A percentile compares a stretch with the other conserved stretches of the same genome.
Evolutionary conservation across 108 stramenopile species (phyloP).

Genomic region (Cyclotella atomus): DNA sequence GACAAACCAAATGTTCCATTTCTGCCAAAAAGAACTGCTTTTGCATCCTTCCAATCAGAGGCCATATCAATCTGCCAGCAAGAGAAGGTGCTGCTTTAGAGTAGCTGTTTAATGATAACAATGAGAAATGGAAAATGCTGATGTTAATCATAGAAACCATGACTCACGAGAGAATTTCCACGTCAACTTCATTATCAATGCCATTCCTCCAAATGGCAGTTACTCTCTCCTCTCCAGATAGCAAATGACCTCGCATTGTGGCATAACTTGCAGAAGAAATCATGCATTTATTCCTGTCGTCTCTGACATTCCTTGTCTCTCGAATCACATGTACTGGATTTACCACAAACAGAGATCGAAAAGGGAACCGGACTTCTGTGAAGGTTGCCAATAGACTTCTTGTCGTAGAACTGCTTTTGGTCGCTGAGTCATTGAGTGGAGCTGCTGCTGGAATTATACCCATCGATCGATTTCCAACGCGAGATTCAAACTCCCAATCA

Average conservation of each 20-base stretch:
- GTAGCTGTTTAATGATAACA: constrained; percentile 1
- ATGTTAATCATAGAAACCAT: not conserved
- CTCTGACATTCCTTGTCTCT: constrained; percentile 27
- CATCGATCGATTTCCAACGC: constrained; percentile 19
- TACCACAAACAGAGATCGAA: constrained; percentile 34
- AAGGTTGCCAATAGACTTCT: constrained; percentile 30
- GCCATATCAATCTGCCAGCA: constrained; percentile 31
- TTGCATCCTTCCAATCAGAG: constrained; percentile 42
- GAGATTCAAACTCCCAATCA: constrained; percentile 37
- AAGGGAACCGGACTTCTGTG: constrained; percentile 23
- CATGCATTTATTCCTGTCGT: not conserved
- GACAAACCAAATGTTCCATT: constrained; percentile 26
- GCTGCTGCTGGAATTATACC: constrained; percentile 19
- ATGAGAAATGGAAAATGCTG: not conserved
- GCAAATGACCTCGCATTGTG: constrained; percentile 35
- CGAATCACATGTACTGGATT: constrained; percentile 39
- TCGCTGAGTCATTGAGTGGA: too few species aligned
- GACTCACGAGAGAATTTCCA: constrained; percentile 35
- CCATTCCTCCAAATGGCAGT: constrained; percentile 25
- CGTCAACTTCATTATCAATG: constrained; percentile 21
- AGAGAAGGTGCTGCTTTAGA: constrained; percentile 34
- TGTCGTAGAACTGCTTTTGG: not conserved
- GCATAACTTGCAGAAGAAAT: constrained; percentile 35
- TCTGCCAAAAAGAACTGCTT: constrained; percentile 34
- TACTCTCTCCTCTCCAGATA: constrained; percentile 45